phyloP scores from a whole-genome alignment of 495 filamentous ascomycete genomes.

The Penicillium goetzii region DNA sequence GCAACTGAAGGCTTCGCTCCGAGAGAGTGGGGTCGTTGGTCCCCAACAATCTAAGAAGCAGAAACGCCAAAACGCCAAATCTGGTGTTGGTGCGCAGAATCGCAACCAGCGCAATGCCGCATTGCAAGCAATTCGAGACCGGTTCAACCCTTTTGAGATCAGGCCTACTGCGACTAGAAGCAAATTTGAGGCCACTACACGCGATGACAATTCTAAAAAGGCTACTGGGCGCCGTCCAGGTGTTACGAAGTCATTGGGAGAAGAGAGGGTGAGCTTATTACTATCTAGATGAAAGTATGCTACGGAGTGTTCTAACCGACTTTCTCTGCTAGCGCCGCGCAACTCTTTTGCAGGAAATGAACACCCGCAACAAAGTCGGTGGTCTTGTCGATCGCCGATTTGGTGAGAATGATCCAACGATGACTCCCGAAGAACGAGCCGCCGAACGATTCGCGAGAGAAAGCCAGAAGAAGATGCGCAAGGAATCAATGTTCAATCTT shows the following conservation, averaged over 20 bases:
- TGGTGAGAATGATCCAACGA: constrained; percentile 90
- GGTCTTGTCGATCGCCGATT: constrained; percentile 92
- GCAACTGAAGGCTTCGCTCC: constrained; percentile 86
- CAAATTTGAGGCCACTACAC: constrained; percentile 77
- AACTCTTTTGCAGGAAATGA: constrained; percentile 85
- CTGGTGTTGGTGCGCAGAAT: constrained; percentile 61
- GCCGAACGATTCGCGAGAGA: constrained; percentile 87
- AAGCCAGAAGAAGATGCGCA: constrained; percentile 72
- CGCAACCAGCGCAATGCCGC: constrained; percentile 74
- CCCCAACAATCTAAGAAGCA: constrained; percentile 92
- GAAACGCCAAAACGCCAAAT: constrained; percentile 71
- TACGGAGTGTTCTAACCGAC: constrained; percentile 3
- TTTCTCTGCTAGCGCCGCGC: constrained; percentile 61
- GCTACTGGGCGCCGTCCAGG: constrained; percentile 67
- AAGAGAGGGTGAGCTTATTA: constrained; percentile 70
- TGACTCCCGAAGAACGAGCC: constrained; percentile 93
- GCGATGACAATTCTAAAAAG: constrained; percentile 48
- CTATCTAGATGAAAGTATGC: too few relatives aligned
- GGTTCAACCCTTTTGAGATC: constrained; percentile 97
- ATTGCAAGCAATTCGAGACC: constrained; percentile 82
- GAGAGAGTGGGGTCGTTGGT: constrained; percentile 83
- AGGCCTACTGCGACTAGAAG: constrained; percentile 66
- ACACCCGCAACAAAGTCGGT: constrained; percentile 83
- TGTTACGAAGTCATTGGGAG: constrained; percentile 80
- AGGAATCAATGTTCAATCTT: constrained; percentile 80